Conservation (phyloP, 192 early-diverging fungal species). For the Entomortierella lignicola region DNA sequence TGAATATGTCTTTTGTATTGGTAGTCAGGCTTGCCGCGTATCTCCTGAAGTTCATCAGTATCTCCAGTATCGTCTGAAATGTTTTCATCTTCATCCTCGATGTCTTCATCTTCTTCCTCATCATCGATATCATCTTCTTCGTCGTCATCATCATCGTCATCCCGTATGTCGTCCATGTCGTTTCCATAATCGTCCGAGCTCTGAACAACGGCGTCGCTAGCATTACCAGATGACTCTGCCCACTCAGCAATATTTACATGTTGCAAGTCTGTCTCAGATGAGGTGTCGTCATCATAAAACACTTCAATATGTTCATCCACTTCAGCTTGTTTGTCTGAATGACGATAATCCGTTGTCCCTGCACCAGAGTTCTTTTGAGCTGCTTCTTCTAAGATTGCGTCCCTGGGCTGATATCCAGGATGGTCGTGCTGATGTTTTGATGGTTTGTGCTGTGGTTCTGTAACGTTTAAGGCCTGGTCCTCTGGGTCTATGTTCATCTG, state of each 20-base stretch:
- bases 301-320: slow-evolving; percentile 5
- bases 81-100: slow-evolving; percentile 31
- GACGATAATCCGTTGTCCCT: not conserved
- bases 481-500: slow-evolving; percentile 29
- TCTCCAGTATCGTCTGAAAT: slow-evolving; percentile 27
- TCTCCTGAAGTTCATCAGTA: slow-evolving; percentile 24
- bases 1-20: slow-evolving; percentile 11
- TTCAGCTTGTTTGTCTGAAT: not conserved
- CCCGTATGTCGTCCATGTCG: slow-evolving; percentile 24
- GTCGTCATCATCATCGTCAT: slow-evolving; percentile 35
- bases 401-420: slow-evolving; percentile 5
- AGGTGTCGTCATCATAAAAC: slow-evolving; percentile 20
- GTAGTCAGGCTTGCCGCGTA: slow-evolving; percentile 15
- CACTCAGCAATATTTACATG: slow-evolving; percentile 4
- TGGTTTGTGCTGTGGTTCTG: not conserved
- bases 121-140: slow-evolving; percentile 45
- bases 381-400: not conserved
- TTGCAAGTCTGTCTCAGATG: slow-evolving; percentile 13
- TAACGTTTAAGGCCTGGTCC: not conserved
- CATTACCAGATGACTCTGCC: slow-evolving; percentile 24
- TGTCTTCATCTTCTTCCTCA: not conserved
- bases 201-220: slow-evolving; percentile 26
- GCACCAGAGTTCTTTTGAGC: not conserved
- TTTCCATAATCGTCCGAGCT: slow-evolving; percentile 47
- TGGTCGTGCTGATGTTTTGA: slow-evolving; percentile 1